Percentiles rank a stretch among this genome's conserved stretches.
phyloP scores from a whole-genome alignment of 495 filamentous ascomycete genomes.

The Evernia prunastri region DNA sequence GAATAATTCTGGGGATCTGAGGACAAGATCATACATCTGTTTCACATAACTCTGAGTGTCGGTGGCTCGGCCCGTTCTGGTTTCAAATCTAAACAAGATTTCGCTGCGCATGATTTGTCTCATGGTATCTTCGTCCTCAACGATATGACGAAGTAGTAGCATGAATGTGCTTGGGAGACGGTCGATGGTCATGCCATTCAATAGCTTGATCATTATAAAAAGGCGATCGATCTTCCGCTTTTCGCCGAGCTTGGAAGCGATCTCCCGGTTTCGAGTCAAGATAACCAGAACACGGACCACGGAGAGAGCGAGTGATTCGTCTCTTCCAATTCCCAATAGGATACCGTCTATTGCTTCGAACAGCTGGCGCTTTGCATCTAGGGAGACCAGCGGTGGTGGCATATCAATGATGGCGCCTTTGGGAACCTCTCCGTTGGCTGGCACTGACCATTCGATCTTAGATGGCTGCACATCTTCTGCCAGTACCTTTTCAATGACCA shows the following conservation, averaged over 20 bases:
- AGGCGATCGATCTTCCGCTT: slow-evolving; percentile 83
- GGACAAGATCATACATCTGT: slow-evolving; percentile 70
- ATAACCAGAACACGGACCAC: slow-evolving; percentile 82
- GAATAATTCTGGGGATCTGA: slow-evolving; percentile 81
- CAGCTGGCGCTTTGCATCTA: slow-evolving; percentile 59
- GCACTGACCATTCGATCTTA: slow-evolving; percentile 65
- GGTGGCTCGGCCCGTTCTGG: slow-evolving; percentile 53
- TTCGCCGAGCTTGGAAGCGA: slow-evolving; percentile 72
- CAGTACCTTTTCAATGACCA: slow-evolving; percentile 84
- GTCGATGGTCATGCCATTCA: slow-evolving; percentile 67
- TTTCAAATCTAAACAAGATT: slow-evolving; percentile 67
- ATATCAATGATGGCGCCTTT: slow-evolving; percentile 48
- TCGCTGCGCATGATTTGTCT: slow-evolving; percentile 91
- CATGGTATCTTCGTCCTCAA: slow-evolving; percentile 87
- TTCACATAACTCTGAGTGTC: slow-evolving; percentile 70
- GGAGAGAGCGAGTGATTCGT: slow-evolving; percentile 76
- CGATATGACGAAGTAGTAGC: slow-evolving; percentile 82
- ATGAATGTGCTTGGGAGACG: slow-evolving; percentile 76
- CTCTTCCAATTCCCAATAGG: slow-evolving; percentile 78
- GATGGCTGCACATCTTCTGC: slow-evolving; percentile 77
- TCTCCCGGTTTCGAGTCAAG: slow-evolving; percentile 67
- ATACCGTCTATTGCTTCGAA: slow-evolving; percentile 73
- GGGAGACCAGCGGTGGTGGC: slow-evolving; percentile 57
- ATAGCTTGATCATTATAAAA: slow-evolving; percentile 90
- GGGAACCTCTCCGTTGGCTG: slow-evolving; percentile 37